Conservation (phyloP, 768 basidiomycete species). For the Flagelloscypha sp. region DNA sequence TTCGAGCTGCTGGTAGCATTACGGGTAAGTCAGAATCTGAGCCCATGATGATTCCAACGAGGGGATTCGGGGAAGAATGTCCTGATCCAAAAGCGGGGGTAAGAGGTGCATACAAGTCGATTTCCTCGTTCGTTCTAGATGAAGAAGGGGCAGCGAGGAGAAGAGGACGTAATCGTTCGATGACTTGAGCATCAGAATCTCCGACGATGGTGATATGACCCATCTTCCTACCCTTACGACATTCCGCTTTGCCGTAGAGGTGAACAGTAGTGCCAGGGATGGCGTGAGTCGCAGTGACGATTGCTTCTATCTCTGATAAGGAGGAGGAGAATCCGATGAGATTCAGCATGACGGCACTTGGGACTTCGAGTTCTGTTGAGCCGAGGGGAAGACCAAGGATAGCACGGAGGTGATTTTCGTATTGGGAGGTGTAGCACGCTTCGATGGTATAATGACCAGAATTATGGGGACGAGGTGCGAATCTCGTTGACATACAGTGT, state of each 20-base stretch:
- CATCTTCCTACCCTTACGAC: constrained; percentile 91
- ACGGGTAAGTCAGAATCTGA: constrained; percentile 96
- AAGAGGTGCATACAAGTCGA: constrained; percentile 44
- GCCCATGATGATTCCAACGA: constrained; percentile 96
- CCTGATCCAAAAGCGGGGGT: constrained; percentile 36
- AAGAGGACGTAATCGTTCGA: constrained; percentile 61
- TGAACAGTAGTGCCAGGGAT: constrained; percentile 77
- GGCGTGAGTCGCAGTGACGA: constrained; percentile 51
- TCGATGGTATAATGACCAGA: constrained; percentile 99
- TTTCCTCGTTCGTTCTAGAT: constrained; percentile 31
- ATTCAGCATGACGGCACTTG: constrained; percentile 89
- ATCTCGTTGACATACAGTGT: constrained; percentile 86
- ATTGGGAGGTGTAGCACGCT: constrained; percentile 94
- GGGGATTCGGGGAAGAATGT: constrained; percentile 57
- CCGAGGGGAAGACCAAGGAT: constrained; percentile 88
- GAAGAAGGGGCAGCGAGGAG: constrained; percentile 54
- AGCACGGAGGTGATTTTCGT: constrained; percentile 93
- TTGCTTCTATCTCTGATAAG: constrained; percentile 48
- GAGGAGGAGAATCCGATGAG: constrained; percentile 76
- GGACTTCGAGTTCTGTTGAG: constrained; percentile 79
- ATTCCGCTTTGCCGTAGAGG: constrained; percentile 90
- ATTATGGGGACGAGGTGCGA: constrained; percentile 96
- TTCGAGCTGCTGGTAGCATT: constrained; percentile 81
- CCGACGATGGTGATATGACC: constrained; percentile 92
- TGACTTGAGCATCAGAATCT: constrained; percentile 67